Conservation (phyloP, 139 green algal genomes). For the Auxenochlorella pyrenoidosa region DNA sequence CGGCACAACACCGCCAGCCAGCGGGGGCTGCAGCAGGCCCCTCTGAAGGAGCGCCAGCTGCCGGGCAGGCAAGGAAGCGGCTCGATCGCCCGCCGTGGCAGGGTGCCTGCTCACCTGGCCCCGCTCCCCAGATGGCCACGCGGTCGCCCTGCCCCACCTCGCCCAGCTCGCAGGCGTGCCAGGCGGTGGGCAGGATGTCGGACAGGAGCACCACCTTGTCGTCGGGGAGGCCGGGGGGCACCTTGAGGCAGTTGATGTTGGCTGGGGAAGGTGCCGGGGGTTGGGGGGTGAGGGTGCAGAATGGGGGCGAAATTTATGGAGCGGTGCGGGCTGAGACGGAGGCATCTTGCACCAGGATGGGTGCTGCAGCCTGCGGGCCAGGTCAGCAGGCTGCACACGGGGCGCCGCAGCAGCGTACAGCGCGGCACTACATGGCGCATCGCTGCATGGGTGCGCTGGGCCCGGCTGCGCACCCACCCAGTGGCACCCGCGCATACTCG, state of each 20-base stretch:
- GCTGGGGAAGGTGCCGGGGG: slow-evolving; percentile 36
- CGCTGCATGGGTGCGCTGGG: no score
- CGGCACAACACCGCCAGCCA: neutral
- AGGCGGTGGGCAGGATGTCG: slow-evolving; percentile 82
- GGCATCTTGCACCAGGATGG: no score
- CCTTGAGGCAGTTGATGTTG: slow-evolving; percentile 71
- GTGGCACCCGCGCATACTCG: slow-evolving; percentile 73
- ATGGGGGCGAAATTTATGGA: no score
- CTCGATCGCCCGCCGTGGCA: no score
- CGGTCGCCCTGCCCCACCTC: slow-evolving; percentile 61
- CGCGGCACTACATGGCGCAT: no score
- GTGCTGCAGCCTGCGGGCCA: no score
- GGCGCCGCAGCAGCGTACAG: no score
- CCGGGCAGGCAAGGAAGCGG: neutral
- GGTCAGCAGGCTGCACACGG: no score
- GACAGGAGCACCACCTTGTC: slow-evolving; percentile 68
- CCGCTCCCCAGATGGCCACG: slow-evolving; percentile 83
- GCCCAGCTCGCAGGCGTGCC: slow-evolving; percentile 73
- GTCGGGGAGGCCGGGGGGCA: slow-evolving; percentile 57
- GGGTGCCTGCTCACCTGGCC: slow-evolving; percentile 51
- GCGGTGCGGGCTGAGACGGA: no score
- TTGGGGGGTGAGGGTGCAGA: neutral
- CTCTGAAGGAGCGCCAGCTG: neutral
- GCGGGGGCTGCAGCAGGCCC: no score
- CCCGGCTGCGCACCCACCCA: slow-evolving; percentile 53